Conservation (phyloP, 1,284 basidiomycete species). For the Xanthoconium separans region DNA sequence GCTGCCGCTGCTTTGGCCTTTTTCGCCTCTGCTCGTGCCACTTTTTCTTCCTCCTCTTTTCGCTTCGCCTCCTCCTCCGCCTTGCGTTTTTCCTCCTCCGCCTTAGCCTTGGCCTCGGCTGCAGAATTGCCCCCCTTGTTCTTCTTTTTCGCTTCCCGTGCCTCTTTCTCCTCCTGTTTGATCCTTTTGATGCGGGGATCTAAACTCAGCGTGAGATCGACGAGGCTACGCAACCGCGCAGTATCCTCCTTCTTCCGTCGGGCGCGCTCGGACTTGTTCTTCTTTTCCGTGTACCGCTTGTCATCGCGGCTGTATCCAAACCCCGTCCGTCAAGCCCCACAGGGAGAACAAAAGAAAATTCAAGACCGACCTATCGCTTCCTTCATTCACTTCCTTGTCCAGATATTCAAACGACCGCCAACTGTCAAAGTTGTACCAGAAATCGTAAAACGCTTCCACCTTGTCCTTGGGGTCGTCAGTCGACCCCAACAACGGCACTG, state of each 20-base stretch:
- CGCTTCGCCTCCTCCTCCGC: constrained; percentile 60
- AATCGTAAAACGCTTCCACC: constrained; percentile 96
- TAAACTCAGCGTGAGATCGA: constrained; percentile 82
- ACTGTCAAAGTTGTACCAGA: constrained; percentile 99
- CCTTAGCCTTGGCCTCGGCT: constrained; percentile 57
- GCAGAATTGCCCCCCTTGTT: constrained; percentile 41
- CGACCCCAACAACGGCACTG: constrained; percentile 83
- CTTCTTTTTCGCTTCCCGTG: constrained; percentile 91
- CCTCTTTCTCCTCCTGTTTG: constrained; percentile 96
- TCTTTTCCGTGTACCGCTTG: constrained; percentile 99
- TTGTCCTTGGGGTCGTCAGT: constrained; percentile 74
- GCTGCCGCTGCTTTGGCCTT: constrained; percentile 83
- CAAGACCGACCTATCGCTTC: constrained; percentile 81
- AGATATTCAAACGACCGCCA: constrained; percentile 99
- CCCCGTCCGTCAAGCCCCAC: neutral
- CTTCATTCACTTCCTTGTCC: constrained; percentile 99
- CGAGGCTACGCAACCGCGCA: constrained; percentile 82
- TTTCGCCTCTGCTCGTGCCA: constrained; percentile 76
- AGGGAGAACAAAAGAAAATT: neutral
- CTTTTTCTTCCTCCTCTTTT: constrained; percentile 35
- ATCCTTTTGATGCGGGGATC: constrained; percentile 98
- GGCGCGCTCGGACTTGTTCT: constrained; percentile 97
- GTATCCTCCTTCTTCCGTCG: constrained; percentile 98
- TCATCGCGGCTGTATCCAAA: constrained; percentile 79
- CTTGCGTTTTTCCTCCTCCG: constrained; percentile 68